Percentiles rank a stretch among this genome's conserved stretches.
These are phyloP conservation scores for Mucor mucedo DNA, from an alignment of 371 early-diverging fungal species.

Conservation along the genomic window DNA sequence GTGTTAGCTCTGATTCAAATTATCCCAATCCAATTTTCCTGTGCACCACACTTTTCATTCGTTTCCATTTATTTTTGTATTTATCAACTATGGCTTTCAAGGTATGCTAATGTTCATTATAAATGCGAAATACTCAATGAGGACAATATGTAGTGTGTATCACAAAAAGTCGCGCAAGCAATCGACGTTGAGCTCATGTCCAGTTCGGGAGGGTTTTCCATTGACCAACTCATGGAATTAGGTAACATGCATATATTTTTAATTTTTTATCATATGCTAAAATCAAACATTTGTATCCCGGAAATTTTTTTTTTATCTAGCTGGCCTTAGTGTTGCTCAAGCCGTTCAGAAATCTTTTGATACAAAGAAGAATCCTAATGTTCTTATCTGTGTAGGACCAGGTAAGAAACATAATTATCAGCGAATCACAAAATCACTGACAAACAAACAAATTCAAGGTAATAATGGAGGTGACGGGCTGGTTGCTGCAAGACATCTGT, in stretches of 20 bases:
- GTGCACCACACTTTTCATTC: too few relatives aligned
- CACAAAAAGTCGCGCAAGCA: constrained; percentile 78
- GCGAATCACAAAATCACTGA: neutral
- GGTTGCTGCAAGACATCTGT: constrained; percentile 90
- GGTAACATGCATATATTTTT: constrained; percentile 30
- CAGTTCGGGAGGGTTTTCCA: constrained; percentile 77
- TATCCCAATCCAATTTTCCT: too few relatives aligned
- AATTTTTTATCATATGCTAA: neutral
- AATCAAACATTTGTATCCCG: neutral
- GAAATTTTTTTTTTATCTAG: constrained; percentile 36
- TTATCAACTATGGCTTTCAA: neutral
- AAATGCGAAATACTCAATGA: neutral
- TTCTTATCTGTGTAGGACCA: constrained; percentile 82
- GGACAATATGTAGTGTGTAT: constrained; percentile 58
- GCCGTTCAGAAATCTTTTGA: constrained; percentile 77
- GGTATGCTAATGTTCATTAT: neutral
- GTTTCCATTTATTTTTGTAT: neutral
- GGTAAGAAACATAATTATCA: constrained; percentile 42
- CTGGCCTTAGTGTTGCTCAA: constrained; percentile 90
- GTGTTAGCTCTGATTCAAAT: neutral
- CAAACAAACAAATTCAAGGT: constrained; percentile 18
- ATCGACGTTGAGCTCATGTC: constrained; percentile 90
- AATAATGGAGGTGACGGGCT: constrained; percentile 97
- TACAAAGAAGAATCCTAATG: constrained; percentile 48
- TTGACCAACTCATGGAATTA: constrained; percentile 91